Evolutionary conservation across 2,329 filamentous ascomycete species (phyloP), one percentile per base, ranked within the genome.

Genomic region (Nigrograna mackinnonii): DNA sequence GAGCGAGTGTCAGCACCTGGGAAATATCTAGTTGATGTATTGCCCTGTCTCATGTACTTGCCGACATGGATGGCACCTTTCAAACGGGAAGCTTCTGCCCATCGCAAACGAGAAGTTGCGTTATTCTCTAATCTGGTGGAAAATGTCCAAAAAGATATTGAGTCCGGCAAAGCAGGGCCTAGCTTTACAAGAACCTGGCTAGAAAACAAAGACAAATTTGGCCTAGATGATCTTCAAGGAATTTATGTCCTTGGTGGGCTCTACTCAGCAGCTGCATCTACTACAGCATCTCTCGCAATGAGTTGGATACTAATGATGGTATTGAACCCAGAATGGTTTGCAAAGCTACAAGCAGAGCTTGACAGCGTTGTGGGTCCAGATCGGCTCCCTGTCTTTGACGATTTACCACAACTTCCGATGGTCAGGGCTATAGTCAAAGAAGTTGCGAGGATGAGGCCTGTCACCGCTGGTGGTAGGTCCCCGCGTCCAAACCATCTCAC

Each of bases 381-480:
- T 1, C 39, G 59, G 1, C 22, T 62, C 20, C 57, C 56, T 5
- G 30, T n/a, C 2, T 58, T 49, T 14, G 48, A 50, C 0, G 67
- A 69, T 37, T 11, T 48, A 0, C 40, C 50, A 0, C 44, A 48
- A 0, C 37, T 69, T 7, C 64, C 61, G 0, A 65, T 64, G 18
- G 41, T 64, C 1, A 40, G 44, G 3, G 65, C 58, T 1, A 39
- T 66, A 0, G 41, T 68, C 1, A 48, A 66, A 18, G 66, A 69
- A 39, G 44, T 37, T 6, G 48, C 67, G 6, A 50, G 62, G 2
- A 67, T 65, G 39, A 65, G 67, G 0, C 52, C 61, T 1, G 66
- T 72, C 0, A 63, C 65, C 1, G 70, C 72, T 0, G 48, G 69
- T 2, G 73, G 69, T 0, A 62, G n/a, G n/a, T n/a, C n/a, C n/a